Base-by-base conservation (phyloP, 2,329 filamentous ascomycete genomes). In the Saccharata proteae region DNA sequence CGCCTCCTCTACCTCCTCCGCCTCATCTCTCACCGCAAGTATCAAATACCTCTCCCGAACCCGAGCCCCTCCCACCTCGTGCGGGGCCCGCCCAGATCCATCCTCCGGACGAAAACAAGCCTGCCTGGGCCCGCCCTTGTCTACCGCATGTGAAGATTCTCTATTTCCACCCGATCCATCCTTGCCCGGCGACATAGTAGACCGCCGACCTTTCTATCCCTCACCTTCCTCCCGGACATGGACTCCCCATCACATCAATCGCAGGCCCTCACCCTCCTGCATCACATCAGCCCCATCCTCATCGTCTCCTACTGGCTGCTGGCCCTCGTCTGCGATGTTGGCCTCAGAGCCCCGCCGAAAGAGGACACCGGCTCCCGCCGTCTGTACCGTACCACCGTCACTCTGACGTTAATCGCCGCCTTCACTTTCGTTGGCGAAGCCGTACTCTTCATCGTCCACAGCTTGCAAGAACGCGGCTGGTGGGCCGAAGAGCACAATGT, bases 401-500 rank as follows among this genome's bases (percentile, higher is more conserved):
- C 22, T 16, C 22, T 35, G 16, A 21, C 26, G 13, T 25, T 29
- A 21, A 22, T 31, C 16, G 16, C 16, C 28, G 32, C 22, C 18
- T 18, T 38, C 26, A 26, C 32, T 12, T 40, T 38, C 29, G 29
- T 24, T 12, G 25, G 15, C 16, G 38, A 38, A 24, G 21, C 24
- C 10, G 25, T 26, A 16, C 16, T 37, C 34, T 55, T 53, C 36
- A 40, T 55, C 36, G 45, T 42, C 23, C 42, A 42, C 1, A 47
- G 45, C 4, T 35, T 54, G 11, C 40, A 47, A 21, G 43, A 55
- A 6, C 26, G 25, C n/a, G 32, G 42, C 16, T 54, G 51, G 23
- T 43, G 43, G 24, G 37, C 51, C n/a, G 47, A 49, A 5, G 41
- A 55, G 22, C 43, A 51, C 30, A 43, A 47, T 8, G 51, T 49